Evolutionary conservation across 441 rosid species (phyloP).

Genomic region (Arabidopsis lyrata): DNA sequence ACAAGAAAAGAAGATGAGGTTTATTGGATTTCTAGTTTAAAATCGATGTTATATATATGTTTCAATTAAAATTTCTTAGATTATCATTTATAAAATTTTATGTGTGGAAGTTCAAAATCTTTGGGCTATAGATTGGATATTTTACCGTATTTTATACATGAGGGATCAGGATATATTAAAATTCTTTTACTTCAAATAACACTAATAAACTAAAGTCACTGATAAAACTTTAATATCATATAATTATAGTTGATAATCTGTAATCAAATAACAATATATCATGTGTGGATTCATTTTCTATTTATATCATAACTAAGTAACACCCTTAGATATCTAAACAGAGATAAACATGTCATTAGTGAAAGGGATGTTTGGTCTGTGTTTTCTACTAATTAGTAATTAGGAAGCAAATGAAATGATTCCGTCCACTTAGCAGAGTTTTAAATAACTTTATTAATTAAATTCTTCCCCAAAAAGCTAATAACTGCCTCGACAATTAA

Average conservation of each 20-base stretch:
- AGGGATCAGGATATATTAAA: not conserved
- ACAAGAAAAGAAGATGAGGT: not conserved
- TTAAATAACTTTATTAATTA: conserved; percentile 8
- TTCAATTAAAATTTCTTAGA: not conserved
- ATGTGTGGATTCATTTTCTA: not conserved
- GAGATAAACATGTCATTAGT: not conserved
- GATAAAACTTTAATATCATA: not conserved
- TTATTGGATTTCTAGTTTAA: not conserved
- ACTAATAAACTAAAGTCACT: not conserved
- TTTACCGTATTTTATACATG: not conserved
- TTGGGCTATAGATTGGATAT: not conserved
- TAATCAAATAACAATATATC: not conserved
- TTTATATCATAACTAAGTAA: not conserved
- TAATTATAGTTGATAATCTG: not conserved
- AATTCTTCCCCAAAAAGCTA: conserved; percentile 5
- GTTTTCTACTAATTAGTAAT: conserved; percentile 16
- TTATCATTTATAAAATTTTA: too few relatives aligned
- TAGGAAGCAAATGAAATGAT: conserved; percentile 42
- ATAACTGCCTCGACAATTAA: conserved; percentile 38
- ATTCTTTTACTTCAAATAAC: too few relatives aligned
- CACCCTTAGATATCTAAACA: not conserved
- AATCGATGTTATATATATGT: not conserved
- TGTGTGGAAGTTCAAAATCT: too few relatives aligned
- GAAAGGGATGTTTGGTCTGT: conserved; percentile 44
- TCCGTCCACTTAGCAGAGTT: conserved; percentile 23